Evolutionary conservation across 768 basidiomycete genomes (phyloP), one percentile per base, ranked within the genome.

Genomic region (Rubroboletus pulcherrimus): DNA sequence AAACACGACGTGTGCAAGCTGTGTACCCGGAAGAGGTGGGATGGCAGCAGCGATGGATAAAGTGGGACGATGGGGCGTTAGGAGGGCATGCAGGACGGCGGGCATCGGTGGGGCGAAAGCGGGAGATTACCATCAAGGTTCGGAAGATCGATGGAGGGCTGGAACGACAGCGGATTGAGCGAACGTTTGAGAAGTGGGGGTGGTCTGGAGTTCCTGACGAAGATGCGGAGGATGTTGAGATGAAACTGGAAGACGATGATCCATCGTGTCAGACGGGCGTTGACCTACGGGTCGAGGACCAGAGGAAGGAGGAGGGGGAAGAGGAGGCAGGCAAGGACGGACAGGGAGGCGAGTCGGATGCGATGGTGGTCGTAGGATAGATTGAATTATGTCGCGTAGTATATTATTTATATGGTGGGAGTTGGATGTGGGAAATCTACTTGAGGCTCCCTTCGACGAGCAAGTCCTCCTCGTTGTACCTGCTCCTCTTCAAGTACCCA

Each of bases 111-210:
- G 77, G 66, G 40, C 74, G 74, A 49, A 75, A 71, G 50, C 73
- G 73, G 45, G 80, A 82, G 50, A 75, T 81, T 35, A 74, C 82
- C 8, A 68, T 85, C 19, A 86, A 82, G 68, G 76, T 85, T 56
- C 78, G 87, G 57, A 78, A 75, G 67, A 82, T 80, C 9, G 71
- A 62, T 40, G 73, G 75, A 30, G 82, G 85, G 21, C 41, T 90
- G 40, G 89, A 91, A 65, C 75, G 89, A 59, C 89, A 91, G 60
- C 79, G 82, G 47, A 80, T 89, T 59, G 85, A 87, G 64, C 80
- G 89, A 55, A 72, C 76, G 26, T 71, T 85, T 41, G 89, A 91
- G 71, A 77, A 78, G 49, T 91, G 87, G 87, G 75, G 65, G 17
- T 89, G 87, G 87, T 53, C 67, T 21, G 56, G 55, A 7, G 43